These are phyloP conservation scores for Dothideomycetes sp. DNA, from an alignment of 2,329 filamentous ascomycete species.

Conservation along the genomic window DNA sequence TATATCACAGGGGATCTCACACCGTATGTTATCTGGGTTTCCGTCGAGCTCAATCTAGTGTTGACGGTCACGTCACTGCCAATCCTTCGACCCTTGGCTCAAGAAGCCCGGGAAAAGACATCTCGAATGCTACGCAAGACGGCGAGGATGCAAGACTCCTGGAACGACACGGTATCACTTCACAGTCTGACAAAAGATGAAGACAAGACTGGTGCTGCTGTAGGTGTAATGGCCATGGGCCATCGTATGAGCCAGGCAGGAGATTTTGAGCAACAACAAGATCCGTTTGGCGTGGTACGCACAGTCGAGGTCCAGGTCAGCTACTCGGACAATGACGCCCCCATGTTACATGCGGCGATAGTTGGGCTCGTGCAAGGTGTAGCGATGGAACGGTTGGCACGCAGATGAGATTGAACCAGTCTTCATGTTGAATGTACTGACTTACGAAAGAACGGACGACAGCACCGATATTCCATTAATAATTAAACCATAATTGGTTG, in stretches of 20 bases:
- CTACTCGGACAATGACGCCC: conserved; percentile 18
- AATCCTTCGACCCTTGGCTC: conserved; percentile 22
- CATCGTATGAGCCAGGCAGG: conserved; percentile 15
- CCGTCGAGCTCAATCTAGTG: conserved; percentile 28
- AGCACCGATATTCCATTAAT: no score
- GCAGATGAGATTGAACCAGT: conserved; percentile 1
- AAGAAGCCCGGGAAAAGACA: conserved; percentile 9
- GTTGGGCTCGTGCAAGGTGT: conserved; percentile 19
- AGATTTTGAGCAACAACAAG: conserved; percentile 14
- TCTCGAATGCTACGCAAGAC: conserved; percentile 13
- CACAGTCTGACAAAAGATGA: conserved; percentile 2
- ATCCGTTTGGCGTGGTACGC: conserved; percentile 16
- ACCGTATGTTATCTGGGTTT: conserved; percentile 22
- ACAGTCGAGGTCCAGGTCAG: conserved; percentile 20
- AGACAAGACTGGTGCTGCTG: conserved; percentile 14
- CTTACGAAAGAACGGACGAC: no score
- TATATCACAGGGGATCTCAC: conserved; percentile 18
- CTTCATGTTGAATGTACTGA: no score
- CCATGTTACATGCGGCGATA: conserved; percentile 23
- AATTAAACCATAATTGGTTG: no score
- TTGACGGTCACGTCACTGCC: conserved; percentile 25
- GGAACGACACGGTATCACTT: conserved; percentile 11
- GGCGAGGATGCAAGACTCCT: conserved; percentile 13
- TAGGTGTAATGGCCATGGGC: conserved; percentile 8
- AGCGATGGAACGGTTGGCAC: conserved; percentile 8